A percentile compares a stretch with the other conserved stretches of the same genome.
phyloP scores from a whole-genome alignment of 1,139 yeast species.

The Lodderomyces margitis region DNA sequence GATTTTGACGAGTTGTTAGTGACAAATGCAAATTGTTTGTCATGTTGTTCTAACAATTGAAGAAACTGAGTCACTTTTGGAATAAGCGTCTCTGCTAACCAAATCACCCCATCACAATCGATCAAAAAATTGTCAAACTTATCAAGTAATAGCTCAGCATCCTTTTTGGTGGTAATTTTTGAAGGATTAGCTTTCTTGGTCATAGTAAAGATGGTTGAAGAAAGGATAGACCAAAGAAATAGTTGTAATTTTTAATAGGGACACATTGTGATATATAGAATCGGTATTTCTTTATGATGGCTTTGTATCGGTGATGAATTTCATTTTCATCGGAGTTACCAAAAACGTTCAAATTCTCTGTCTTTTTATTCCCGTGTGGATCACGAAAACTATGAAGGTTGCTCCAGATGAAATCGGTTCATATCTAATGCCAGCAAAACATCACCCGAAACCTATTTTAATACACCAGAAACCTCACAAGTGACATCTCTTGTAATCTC shows the following conservation, averaged over 20 bases:
- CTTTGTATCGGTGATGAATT: too few species aligned
- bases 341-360: background rate
- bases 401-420: too few species aligned
- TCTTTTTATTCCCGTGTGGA: background rate
- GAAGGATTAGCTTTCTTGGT: slow-evolving; percentile 14
- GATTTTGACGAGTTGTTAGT: slow-evolving; percentile 43
- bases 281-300: too few species aligned
- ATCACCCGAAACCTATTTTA: too few species aligned
- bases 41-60: slow-evolving; percentile 43
- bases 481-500: too few species aligned
- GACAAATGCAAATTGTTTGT: slow-evolving; percentile 35
- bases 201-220: slow-evolving; percentile 6
- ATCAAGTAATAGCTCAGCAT: slow-evolving; percentile 53
- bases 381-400: too few species aligned
- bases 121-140: slow-evolving; percentile 78
- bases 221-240: too few species aligned
- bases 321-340: slow-evolving; percentile 2
- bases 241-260: too few species aligned
- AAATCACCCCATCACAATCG: slow-evolving; percentile 93
- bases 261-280: too few species aligned
- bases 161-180: slow-evolving; percentile 39
- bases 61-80: slow-evolving; percentile 66
- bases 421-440: background rate
- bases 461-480: too few species aligned
- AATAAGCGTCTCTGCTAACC: slow-evolving; percentile 76